Evolutionary conservation across 106 monocot species (phyloP).

Genomic region (Dendrobium nobile): DNA sequence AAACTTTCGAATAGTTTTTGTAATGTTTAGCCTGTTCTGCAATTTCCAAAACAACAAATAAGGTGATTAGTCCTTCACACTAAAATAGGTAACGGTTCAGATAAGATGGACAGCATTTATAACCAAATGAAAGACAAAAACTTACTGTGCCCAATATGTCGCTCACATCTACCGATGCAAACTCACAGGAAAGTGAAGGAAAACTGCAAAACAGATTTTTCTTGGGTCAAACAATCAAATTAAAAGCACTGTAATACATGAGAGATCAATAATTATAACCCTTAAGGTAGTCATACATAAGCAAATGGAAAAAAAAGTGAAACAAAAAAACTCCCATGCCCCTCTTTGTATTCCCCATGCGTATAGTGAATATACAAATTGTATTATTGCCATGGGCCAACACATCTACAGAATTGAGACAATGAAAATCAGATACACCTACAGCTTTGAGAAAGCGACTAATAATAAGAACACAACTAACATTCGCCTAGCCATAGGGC

Average conservation of each 20-base stretch:
- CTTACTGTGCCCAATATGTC: constrained; percentile 96
- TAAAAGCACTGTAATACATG: background rate
- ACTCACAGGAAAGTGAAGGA: constrained; percentile 98
- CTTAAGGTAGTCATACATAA: background rate
- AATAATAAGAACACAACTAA: background rate
- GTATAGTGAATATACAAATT: background rate
- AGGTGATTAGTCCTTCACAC: background rate
- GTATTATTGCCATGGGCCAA: background rate
- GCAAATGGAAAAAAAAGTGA: background rate
- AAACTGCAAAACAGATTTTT: constrained; percentile 51
- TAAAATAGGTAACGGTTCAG: background rate
- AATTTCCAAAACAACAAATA: constrained; percentile 17
- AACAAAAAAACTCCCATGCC: background rate
- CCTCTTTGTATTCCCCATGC: background rate
- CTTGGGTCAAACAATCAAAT: background rate
- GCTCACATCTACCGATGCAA: constrained; percentile 97
- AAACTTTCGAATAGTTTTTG: constrained; percentile 95
- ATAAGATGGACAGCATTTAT: background rate
- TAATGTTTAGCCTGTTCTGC: constrained; percentile 98
- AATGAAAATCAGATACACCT: background rate
- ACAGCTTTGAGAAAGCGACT: background rate
- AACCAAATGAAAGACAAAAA: constrained; percentile 5
- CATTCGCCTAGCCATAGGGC: background rate
- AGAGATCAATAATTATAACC: background rate
- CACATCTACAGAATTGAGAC: background rate